These are phyloP conservation scores for Eucalyptus albens DNA, from an alignment of 345 rosid genomes.

Conservation along the genomic window DNA sequence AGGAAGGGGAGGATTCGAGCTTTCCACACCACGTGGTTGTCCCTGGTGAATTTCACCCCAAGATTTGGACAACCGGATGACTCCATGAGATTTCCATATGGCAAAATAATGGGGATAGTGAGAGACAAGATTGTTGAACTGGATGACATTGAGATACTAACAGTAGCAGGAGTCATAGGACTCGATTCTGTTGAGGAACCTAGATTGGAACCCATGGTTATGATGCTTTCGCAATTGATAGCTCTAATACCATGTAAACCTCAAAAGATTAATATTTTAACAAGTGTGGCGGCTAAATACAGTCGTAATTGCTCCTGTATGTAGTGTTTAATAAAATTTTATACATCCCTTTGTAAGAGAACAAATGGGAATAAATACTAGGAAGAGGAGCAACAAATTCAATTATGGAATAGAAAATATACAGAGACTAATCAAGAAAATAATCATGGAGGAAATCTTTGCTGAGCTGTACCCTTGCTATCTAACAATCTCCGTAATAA, in stretches of 20 bases:
- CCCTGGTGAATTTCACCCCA: background rate
- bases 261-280: background rate
- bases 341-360: background rate
- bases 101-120: no score
- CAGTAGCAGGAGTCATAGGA: fast-evolving
- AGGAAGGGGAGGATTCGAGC: no score
- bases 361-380: background rate
- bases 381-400: background rate
- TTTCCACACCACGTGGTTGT: no score
- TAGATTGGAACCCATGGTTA: no score
- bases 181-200: no score
- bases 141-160: no score
- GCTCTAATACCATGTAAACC: background rate
- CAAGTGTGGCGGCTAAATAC: background rate
- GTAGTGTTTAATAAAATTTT: background rate
- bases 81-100: no score
- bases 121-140: no score
- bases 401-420: background rate
- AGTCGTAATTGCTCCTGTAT: background rate
- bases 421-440: no score
- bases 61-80: no score
- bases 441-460: background rate
- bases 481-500: background rate
- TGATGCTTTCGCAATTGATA: no score
- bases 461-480: background rate